Base-by-base conservation (phyloP, 441 rosid species). In the Theobroma grandiflorum region DNA sequence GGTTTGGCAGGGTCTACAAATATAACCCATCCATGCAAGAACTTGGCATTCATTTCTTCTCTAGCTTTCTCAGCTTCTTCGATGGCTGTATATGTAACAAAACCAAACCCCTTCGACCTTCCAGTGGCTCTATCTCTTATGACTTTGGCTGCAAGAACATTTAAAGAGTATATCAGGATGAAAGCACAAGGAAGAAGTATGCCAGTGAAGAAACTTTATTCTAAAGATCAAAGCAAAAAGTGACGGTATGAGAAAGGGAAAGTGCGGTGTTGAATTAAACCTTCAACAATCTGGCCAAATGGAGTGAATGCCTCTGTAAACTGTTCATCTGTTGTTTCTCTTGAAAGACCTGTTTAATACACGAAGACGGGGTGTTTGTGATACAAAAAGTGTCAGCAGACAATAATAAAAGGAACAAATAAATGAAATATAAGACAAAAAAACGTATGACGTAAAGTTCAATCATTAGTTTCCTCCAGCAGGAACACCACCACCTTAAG, bases 1-100 rank as follows among this genome's bases (percentile, higher is more conserved):
- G 96, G 97, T 82, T 81, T 94, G 33, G 99, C 98, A 72, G 98
- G 99, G 81, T 96, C 99, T 14, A 94, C 95, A 78, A 96, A 96
- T 37, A 96, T 91, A 16, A 91, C 99, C 99, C 99, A 96, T 69
- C 99, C 99, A 37, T 94, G 98, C 77, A 96, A 85, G 82, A 82
- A 92, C 86, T 91, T 93, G 31, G 98, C 98, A 79, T 96, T 96
- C 99, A 93, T 90, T 40, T 82, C 92, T 85, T 90, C 92, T 75
- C 84, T 92, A 20, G 98, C 99, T 57, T 90, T 93, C 86, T 92
- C 98, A 42, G 99, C 99, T 79, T 96, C 99, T 80, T 94, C 94
- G 59, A 92, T 69, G 14, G 93, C 85, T 66, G 84, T 67, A 63
- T 87, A 96, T 0, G 95, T 89, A 38, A 93, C 94, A 81, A 94